Percentiles rank a stretch among this genome's conserved stretches.
Conservation (phyloP, 2,329 filamentous ascomycete genomes). For the Xylogone sp. region DNA sequence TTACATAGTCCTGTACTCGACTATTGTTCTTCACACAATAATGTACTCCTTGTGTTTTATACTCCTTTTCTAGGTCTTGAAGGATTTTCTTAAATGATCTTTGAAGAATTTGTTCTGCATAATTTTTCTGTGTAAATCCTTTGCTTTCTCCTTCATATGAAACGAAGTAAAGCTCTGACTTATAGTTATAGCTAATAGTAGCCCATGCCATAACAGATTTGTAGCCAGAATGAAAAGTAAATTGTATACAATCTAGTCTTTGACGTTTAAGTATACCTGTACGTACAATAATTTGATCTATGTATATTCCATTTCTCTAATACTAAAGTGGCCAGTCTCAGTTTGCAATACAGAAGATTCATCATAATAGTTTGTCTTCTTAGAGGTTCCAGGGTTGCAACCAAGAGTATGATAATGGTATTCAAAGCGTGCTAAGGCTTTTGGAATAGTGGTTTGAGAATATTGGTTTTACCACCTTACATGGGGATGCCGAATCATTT, state of each 20-base stretch:
- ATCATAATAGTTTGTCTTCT: constrained; percentile 6
- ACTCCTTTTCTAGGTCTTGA: neutral
- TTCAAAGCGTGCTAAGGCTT: constrained; percentile 7
- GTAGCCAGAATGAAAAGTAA: constrained; percentile 8
- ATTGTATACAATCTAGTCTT: constrained; percentile 12
- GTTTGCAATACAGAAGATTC: constrained; percentile 8
- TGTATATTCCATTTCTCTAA: constrained; percentile 7
- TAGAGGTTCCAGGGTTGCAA: constrained; percentile 6
- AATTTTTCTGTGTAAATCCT: constrained; percentile 14
- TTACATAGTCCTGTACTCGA: constrained; percentile 10
- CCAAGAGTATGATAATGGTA: constrained; percentile 9
- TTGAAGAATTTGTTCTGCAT: constrained; percentile 8
- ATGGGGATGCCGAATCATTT: no score
- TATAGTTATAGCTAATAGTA: constrained; percentile 12
- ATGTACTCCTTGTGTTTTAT: constrained; percentile 2
- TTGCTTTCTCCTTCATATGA: constrained; percentile 12
- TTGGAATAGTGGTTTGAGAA: constrained; percentile 5
- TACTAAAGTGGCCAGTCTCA: constrained; percentile 8
- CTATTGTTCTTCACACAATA: constrained; percentile 10
- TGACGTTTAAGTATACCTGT: constrained; percentile 5
- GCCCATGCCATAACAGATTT: constrained; percentile 4
- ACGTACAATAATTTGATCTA: constrained; percentile 5
- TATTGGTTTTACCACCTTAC: no score
- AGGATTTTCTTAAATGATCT: constrained; percentile 8
- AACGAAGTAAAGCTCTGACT: constrained; percentile 8